Evolutionary conservation across 768 basidiomycete species (phyloP), one percentile per base, ranked within the genome.

Genomic region (Naganishia kalamii): DNA sequence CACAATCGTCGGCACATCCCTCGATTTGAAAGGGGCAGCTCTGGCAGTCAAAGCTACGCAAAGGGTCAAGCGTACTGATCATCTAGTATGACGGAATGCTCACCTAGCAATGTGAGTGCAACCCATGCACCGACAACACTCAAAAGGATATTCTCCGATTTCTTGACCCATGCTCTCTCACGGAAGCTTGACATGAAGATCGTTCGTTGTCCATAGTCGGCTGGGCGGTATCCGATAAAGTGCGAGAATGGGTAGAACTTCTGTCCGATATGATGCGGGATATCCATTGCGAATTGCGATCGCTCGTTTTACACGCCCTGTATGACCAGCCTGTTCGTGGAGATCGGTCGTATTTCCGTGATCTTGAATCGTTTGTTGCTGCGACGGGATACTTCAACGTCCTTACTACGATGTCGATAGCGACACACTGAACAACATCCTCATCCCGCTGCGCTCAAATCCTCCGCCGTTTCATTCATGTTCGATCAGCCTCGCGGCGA

Each of bases 201-300:
- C 33, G 44, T 19, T 48, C 23, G 30, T 49, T 23, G 48, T 32
- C 46, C 48, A 23, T 7, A 23, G 19, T 40, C 25, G 7, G n/a
- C 30, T n/a, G 44, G 46, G 23, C 62, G 62, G 44, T 63, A 63
- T 23, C 62, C 62, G 8, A 63, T 47, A 13, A 63, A 63, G 23
- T 48, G 62, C 15, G 46, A 48, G 33, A 63, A 63, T 23, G 62
- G 62, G 44, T 63, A 63, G 35, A 63, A 37, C 33, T 51, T 63
- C 17, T 48, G 46, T 23, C 62, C 62, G 46, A 63, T 40, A n/a
- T 21, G 37, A 19, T 47, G 46, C 7, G 62, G 62, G 27, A 63
- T 35, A 33, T 63, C 62, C 62, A 63, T 63, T 19, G 15, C 40
- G 60, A 19, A 61, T 3, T 40, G 37, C 37, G 37, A 17, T 40